Percentiles rank a stretch among this genome's conserved stretches.
Conservation (phyloP, 345 rosid genomes). For the Eucalyptus pumila region DNA sequence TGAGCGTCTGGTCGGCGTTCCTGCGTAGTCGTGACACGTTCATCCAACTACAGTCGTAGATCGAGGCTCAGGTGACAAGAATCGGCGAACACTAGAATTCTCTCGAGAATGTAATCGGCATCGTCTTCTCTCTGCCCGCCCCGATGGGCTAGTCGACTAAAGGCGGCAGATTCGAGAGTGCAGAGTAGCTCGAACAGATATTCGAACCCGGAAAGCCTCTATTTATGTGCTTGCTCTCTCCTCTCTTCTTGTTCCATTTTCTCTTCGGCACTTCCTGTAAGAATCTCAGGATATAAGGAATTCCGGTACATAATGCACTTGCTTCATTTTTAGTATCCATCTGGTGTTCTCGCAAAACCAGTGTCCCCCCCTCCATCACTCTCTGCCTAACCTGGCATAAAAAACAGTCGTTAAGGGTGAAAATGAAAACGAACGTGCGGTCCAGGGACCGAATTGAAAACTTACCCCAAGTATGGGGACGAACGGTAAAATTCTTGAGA, state of each 20-base stretch:
- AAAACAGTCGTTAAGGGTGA: background rate
- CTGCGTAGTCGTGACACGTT: background rate
- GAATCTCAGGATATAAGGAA: background rate
- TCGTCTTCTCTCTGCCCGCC: background rate
- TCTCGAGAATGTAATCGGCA: background rate
- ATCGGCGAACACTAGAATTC: background rate
- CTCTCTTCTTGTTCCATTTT: background rate
- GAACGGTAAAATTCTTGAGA: background rate
- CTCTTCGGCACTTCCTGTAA: background rate
- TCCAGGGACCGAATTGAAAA: background rate
- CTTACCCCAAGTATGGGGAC: background rate
- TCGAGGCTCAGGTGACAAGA: background rate
- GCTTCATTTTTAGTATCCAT: background rate
- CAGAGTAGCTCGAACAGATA: background rate
- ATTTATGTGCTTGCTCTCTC: background rate
- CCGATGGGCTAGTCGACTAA: background rate
- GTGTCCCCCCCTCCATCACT: background rate
- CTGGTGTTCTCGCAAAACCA: background rate
- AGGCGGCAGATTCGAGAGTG: background rate
- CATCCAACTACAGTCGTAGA: background rate
- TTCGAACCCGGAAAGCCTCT: background rate
- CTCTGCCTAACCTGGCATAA: too few species aligned
- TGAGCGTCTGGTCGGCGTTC: conserved; percentile 62
- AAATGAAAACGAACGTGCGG: background rate
- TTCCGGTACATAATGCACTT: background rate